Base-by-base conservation (phyloP, 1,284 basidiomycete genomes). In the Cerioporus squamosus region DNA sequence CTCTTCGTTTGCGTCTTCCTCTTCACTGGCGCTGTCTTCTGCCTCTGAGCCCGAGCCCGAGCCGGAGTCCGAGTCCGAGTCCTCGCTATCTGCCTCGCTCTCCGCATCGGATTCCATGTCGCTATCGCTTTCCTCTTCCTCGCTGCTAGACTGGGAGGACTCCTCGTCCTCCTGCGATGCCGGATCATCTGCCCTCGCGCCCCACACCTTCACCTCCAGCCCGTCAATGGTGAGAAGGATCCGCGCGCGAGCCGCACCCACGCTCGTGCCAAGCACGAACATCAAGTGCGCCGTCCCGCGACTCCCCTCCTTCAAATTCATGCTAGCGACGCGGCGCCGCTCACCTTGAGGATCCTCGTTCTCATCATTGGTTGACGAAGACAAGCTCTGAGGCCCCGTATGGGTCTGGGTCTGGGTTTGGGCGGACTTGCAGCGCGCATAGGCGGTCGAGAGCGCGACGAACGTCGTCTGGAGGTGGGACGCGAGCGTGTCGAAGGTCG, bases 391-490 rank as follows among this genome's bases (percentile, higher is more conserved):
- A 36, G 33, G 15, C n/a, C n/a, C n/a, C n/a, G n/a, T n/a, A n/a
- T n/a, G n/a, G n/a, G n/a, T n/a, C n/a, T n/a, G n/a, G n/a, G n/a
- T n/a, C 8, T 36, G 43, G 8, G 23, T 14, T 39, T 36, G 60
- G 49, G 76, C 1, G 84, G 83, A 40, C 43, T 38, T 49, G 44
- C 65, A 62, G 23, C 47, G 40, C 69, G 77, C 1, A 84, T 85
- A 44, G 87, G 75, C 2, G 0, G 83, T 85, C 1, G 88, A 87
- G 2, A 92, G 76, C 0, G 87, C 81, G 5, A 83, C 79, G 68
- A 91, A 92, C 0, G 90, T 91, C 0, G 88, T 88, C 47, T 81
- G 77, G 9, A 92, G 75, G 70, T 91, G 90, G 1, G 86, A 91
- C 0, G 83, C 75, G n/a, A 92, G 79, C 0, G 81, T 84, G 66